A percentile compares a stretch with the other conserved stretches of the same genome.
These are phyloP conservation scores for Solanum rostratum DNA, from an alignment of 257 asterid species.

Conservation along the genomic window DNA sequence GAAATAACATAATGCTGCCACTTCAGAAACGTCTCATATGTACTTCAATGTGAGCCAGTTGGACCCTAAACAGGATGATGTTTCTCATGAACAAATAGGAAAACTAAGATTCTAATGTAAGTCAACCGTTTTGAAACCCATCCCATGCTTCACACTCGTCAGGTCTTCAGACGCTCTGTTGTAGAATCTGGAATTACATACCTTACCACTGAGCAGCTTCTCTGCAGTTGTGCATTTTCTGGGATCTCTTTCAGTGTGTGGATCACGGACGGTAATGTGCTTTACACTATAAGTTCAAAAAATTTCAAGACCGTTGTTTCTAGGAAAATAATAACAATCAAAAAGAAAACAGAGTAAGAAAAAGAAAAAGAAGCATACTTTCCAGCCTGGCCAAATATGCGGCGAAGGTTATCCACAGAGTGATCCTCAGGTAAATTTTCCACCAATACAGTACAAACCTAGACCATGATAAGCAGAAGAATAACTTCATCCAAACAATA, in stretches of 20 bases:
- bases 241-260: conserved; percentile 55
- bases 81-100: background rate
- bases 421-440: conserved; percentile 95
- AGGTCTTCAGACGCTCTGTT: background rate
- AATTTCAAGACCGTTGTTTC: background rate
- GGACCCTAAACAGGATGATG: background rate
- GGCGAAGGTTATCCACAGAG: conserved; percentile 73
- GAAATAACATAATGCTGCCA: background rate
- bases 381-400: conserved; percentile 85
- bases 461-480: conserved; percentile 3
- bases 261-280: conserved; percentile 57
- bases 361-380: conserved; percentile 32
- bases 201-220: conserved; percentile 87
- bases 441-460: conserved; percentile 89
- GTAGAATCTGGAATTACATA: conserved; percentile 12
- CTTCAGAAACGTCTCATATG: background rate
- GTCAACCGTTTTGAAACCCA: background rate
- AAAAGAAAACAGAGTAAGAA: background rate
- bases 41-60: background rate
- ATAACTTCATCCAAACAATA: background rate
- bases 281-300: conserved; percentile 41
- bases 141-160: background rate
- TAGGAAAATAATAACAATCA: background rate
- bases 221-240: conserved; percentile 64
- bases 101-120: background rate